A percentile compares a stretch with the other conserved stretches of the same genome.
Conservation (phyloP, 1,139 yeast species). For the Arxiozyma slooffiae region DNA sequence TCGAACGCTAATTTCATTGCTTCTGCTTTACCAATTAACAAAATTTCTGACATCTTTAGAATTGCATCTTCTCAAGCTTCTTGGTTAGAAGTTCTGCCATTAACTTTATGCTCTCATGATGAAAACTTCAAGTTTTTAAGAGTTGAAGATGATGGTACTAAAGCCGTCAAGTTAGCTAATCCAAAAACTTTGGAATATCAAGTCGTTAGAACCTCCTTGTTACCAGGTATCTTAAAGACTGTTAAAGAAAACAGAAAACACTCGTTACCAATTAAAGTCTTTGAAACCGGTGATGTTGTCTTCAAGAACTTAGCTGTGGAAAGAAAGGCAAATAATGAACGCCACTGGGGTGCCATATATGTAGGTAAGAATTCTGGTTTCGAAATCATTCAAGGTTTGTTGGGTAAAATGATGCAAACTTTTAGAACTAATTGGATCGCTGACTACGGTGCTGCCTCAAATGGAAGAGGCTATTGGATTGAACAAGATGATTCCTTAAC, state of each 20-base stretch:
- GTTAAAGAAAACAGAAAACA: slow-evolving; percentile 94
- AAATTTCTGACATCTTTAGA: slow-evolving; percentile 83
- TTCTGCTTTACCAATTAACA: slow-evolving; percentile 81
- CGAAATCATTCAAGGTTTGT: slow-evolving; percentile 85
- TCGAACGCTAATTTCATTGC: slow-evolving; percentile 71
- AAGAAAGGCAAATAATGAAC: slow-evolving; percentile 84
- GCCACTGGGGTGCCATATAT: slow-evolving; percentile 89
- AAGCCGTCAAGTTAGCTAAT: slow-evolving; percentile 84
- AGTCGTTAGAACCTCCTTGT: slow-evolving; percentile 88
- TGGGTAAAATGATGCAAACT: slow-evolving; percentile 94
- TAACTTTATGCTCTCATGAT: slow-evolving; percentile 91
- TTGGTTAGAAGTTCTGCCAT: slow-evolving; percentile 91
- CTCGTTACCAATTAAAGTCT: slow-evolving; percentile 85
- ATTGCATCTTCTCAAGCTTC: slow-evolving; percentile 90
- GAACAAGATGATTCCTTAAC: slow-evolving; percentile 57
- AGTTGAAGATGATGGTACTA: slow-evolving; percentile 58
- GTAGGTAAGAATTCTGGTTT: slow-evolving; percentile 95
- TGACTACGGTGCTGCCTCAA: slow-evolving; percentile 37
- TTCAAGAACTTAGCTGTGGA: slow-evolving; percentile 71
- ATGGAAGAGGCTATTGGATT: slow-evolving; percentile 75
- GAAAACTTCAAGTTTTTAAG: slow-evolving; percentile 88
- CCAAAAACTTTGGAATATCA: slow-evolving; percentile 96
- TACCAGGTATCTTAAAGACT: slow-evolving; percentile 93
- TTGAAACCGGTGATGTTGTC: slow-evolving; percentile 92
- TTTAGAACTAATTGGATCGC: slow-evolving; percentile 80